A percentile compares a stretch with the other conserved stretches of the same genome.
Evolutionary conservation across 192 early-diverging fungal genomes (phyloP).

Genomic region (Haplosporangium gracile): DNA sequence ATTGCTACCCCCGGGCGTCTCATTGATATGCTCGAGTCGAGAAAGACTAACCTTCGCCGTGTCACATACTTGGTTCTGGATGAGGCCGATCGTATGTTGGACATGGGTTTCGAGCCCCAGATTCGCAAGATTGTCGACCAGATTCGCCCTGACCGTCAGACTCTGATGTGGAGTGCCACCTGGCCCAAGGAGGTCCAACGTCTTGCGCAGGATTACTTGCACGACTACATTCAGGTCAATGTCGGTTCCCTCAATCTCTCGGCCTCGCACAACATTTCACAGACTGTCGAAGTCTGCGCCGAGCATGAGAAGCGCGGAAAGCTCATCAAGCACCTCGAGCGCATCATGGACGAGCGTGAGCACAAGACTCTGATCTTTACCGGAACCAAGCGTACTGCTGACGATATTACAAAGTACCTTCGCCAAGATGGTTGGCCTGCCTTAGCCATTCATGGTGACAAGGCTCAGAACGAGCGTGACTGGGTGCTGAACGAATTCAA

Average conservation of each 20-base stretch:
- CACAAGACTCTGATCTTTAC: conserved; percentile 96
- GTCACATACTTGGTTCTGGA: conserved; percentile 98
- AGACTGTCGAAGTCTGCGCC: conserved; percentile 90
- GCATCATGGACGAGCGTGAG: conserved; percentile 86
- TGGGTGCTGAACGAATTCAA: conserved; percentile 97
- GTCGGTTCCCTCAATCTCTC: conserved; percentile 94
- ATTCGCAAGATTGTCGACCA: conserved; percentile 98
- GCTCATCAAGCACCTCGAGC: conserved; percentile 85
- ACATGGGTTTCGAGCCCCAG: conserved; percentile 99
- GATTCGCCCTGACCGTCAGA: conserved; percentile 97
- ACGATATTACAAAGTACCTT: conserved; percentile 88
- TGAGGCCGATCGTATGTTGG: conserved; percentile 99
- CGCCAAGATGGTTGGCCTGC: conserved; percentile 93
- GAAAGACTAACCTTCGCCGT: conserved; percentile 90
- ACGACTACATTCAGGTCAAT: conserved; percentile 97
- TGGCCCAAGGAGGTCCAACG: conserved; percentile 98
- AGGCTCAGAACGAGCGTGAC: conserved; percentile 95
- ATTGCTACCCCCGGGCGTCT: conserved; percentile 98
- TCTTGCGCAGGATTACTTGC: conserved; percentile 91
- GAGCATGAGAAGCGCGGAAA: conserved; percentile 90
- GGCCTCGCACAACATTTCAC: conserved; percentile 93
- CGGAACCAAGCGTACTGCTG: conserved; percentile 94
- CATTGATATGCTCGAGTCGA: conserved; percentile 95
- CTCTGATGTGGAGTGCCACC: conserved; percentile 99
- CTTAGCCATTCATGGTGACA: conserved; percentile 97